Evolutionary conservation across 1,139 yeast species (phyloP).

Genomic region (Kurtzmaniella quercitrusa): DNA sequence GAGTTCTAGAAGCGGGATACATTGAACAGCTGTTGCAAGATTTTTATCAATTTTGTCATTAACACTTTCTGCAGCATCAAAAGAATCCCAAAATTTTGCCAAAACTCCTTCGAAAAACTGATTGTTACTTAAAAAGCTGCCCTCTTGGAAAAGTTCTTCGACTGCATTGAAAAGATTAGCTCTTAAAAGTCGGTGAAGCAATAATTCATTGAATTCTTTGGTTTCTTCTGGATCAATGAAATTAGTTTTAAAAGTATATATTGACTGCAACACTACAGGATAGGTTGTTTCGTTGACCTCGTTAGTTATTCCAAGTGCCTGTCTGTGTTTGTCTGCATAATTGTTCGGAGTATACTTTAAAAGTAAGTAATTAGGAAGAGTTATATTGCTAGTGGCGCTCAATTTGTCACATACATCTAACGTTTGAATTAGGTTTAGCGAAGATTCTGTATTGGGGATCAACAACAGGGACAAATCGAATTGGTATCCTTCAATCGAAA

Average conservation of each 20-base stretch:
- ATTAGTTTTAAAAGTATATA: not conserved
- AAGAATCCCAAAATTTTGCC: constrained; percentile 52
- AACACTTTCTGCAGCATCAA: constrained; percentile 47
- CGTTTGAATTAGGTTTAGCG: not conserved
- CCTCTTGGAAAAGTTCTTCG: constrained; percentile 13
- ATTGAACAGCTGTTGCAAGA: constrained; percentile 36
- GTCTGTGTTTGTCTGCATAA: constrained; percentile 18
- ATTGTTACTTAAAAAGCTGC: constrained; percentile 8
- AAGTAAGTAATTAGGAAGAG: constrained; percentile 30
- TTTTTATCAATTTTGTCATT: constrained; percentile 42
- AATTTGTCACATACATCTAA: constrained; percentile 35
- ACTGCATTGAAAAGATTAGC: constrained; percentile 33
- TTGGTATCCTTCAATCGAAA: not conserved
- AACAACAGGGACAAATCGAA: constrained; percentile 1
- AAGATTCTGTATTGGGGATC: constrained; percentile 9
- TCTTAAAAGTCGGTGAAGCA: constrained; percentile 37
- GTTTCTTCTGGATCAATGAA: constrained; percentile 2
- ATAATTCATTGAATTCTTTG: constrained; percentile 23
- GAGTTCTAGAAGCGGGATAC: constrained; percentile 32
- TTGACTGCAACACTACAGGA: constrained; percentile 1
- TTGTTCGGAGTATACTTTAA: constrained; percentile 22
- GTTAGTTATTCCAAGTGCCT: constrained; percentile 26
- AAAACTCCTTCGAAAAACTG: constrained; percentile 18
- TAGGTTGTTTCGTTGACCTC: constrained; percentile 27
- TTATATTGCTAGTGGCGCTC: constrained; percentile 38